These are phyloP conservation scores for Thraustotheca clavata DNA, from an alignment of 352 stramenopile species.

Conservation along the genomic window DNA sequence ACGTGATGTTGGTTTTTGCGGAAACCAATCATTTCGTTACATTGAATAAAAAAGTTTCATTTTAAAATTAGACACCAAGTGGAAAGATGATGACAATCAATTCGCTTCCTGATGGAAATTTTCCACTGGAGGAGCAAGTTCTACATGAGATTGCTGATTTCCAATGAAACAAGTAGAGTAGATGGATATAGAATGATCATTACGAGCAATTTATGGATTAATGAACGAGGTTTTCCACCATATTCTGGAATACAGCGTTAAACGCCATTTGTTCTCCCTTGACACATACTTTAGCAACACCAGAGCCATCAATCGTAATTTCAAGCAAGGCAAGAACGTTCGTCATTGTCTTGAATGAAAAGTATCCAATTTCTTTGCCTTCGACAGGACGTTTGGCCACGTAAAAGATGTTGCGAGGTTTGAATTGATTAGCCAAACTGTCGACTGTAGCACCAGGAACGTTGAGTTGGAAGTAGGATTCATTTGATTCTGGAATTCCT, in stretches of 20 bases:
- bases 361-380: constrained; percentile 94
- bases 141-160: constrained; percentile 25
- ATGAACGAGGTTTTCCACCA: constrained; percentile 67
- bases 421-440: constrained; percentile 78
- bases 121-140: constrained; percentile 22
- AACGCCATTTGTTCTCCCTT: constrained; percentile 92
- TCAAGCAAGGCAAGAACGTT: constrained; percentile 90
- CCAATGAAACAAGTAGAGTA: background rate
- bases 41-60: background rate
- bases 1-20: background rate
- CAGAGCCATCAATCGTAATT: constrained; percentile 92
- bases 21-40: background rate
- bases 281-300: constrained; percentile 89
- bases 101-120: constrained; percentile 13
- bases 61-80: constrained; percentile 1
- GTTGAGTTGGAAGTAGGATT: constrained; percentile 86
- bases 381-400: constrained; percentile 91
- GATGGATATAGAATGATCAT: background rate
- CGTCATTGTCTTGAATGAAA: constrained; percentile 90
- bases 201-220: background rate
- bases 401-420: constrained; percentile 90
- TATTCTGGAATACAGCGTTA: constrained; percentile 79
- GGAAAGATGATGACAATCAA: constrained; percentile 20
- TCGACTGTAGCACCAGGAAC: constrained; percentile 45
- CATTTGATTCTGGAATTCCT: constrained; percentile 91